phyloP scores from a whole-genome alignment of 352 stramenopile species.

The Pythium plurisporium region DNA sequence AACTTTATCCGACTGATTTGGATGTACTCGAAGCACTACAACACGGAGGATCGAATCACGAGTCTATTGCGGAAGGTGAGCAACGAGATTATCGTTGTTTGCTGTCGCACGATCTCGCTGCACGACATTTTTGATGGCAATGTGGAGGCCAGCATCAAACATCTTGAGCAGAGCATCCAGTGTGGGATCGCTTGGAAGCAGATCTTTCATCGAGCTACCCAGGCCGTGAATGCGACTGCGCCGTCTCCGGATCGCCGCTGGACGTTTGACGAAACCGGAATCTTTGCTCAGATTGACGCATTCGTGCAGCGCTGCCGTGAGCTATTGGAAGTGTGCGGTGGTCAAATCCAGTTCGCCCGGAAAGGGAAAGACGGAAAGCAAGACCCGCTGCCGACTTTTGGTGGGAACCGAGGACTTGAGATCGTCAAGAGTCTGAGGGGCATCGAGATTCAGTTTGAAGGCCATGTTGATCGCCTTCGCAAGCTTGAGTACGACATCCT shows the following conservation, averaged over 20 bases:
- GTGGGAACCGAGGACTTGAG: constrained; percentile 89
- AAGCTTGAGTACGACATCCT: constrained; percentile 93
- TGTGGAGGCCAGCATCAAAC: constrained; percentile 82
- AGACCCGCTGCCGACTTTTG: constrained; percentile 83
- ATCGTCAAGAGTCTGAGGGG: constrained; percentile 90
- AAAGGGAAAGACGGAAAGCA: constrained; percentile 69
- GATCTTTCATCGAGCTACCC: constrained; percentile 67
- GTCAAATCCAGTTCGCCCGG: constrained; percentile 93
- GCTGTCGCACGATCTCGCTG: constrained; percentile 85
- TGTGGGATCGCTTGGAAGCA: constrained; percentile 92
- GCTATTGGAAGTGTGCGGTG: constrained; percentile 93
- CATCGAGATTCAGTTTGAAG: constrained; percentile 92
- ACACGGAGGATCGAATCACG: constrained; percentile 92
- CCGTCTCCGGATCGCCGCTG: constrained; percentile 56
- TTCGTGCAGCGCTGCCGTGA: constrained; percentile 95
- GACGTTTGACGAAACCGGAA: constrained; percentile 93
- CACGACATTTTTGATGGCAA: constrained; percentile 92
- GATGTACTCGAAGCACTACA: constrained; percentile 92
- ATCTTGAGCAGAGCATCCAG: constrained; percentile 90
- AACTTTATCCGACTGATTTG: constrained; percentile 94
- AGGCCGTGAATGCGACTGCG: constrained; percentile 56
- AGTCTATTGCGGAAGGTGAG: constrained; percentile 92
- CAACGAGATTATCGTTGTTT: constrained; percentile 93
- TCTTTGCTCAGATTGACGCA: constrained; percentile 95
- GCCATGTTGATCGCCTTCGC: constrained; percentile 85